A percentile compares a stretch with the other conserved stretches of the same genome.
phyloP scores from a whole-genome alignment of 2,329 filamentous ascomycete species.

The Orbilia brochopaga region DNA sequence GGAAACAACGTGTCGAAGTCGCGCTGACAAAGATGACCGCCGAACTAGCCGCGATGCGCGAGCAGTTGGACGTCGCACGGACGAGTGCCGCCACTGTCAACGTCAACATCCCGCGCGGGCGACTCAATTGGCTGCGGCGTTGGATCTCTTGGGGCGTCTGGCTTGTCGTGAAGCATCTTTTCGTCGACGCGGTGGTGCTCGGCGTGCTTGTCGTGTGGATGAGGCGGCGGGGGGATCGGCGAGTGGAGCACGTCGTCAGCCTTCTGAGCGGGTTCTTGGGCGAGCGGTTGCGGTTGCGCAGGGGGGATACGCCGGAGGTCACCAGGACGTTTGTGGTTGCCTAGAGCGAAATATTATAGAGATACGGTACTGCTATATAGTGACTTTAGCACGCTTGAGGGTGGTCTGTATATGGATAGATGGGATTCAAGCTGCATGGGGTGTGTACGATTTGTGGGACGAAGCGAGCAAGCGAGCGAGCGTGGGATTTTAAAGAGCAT shows the following conservation, averaged over 20 bases:
- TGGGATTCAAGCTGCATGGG: too few species aligned
- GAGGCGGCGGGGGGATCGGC: slow-evolving; percentile 71
- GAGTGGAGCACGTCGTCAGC: slow-evolving; percentile 65
- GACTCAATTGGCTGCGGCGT: slow-evolving; percentile 65
- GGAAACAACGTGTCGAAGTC: slow-evolving; percentile 81
- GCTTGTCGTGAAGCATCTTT: slow-evolving; percentile 73
- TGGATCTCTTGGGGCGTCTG: slow-evolving; percentile 76
- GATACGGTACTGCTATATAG: background rate
- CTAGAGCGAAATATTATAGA: background rate
- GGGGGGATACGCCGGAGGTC: slow-evolving; percentile 19
- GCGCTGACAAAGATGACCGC: slow-evolving; percentile 87
- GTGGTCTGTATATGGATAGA: background rate
- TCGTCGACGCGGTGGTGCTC: slow-evolving; percentile 72
- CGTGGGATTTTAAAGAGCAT: slow-evolving; percentile 1
- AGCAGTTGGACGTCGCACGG: slow-evolving; percentile 70
- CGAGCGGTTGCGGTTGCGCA: slow-evolving; percentile 26
- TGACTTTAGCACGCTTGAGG: too few species aligned
- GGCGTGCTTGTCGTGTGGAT: slow-evolving; percentile 73
- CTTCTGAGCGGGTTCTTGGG: slow-evolving; percentile 38
- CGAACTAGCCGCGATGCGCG: slow-evolving; percentile 87
- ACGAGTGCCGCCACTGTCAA: slow-evolving; percentile 65
- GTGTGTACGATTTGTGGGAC: background rate
- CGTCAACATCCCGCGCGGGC: slow-evolving; percentile 72
- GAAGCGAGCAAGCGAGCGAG: background rate
- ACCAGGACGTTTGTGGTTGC: slow-evolving; percentile 42